Percentiles rank a stretch among this genome's conserved stretches.
These are phyloP conservation scores for Gaeumannomyces sp. DNA, from an alignment of 2,329 filamentous ascomycete genomes.

Conservation along the genomic window DNA sequence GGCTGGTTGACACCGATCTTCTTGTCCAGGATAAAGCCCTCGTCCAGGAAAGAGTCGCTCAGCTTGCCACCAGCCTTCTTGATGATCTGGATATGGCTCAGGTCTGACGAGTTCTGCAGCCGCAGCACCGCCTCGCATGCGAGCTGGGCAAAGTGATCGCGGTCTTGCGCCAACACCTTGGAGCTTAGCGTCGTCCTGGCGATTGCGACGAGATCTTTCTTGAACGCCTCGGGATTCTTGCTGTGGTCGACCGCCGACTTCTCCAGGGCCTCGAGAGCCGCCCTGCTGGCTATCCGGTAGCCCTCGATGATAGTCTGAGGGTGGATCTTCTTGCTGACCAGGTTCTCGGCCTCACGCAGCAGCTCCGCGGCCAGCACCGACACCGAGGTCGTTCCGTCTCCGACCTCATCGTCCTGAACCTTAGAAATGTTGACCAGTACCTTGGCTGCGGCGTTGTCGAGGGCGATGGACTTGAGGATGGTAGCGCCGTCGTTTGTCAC, in stretches of 20 bases:
- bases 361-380: constrained; percentile 92
- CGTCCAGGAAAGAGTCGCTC: constrained; percentile 93
- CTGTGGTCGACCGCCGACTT: constrained; percentile 85
- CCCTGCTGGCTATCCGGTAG: constrained; percentile 91
- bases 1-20: constrained; percentile 98
- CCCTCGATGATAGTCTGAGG: constrained; percentile 99
- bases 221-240: constrained; percentile 74
- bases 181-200: constrained; percentile 94
- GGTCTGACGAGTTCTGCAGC: constrained; percentile 82
- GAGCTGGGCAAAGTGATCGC: constrained; percentile 82
- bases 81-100: constrained; percentile 98
- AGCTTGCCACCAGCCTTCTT: constrained; percentile 99
- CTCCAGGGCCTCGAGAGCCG: constrained; percentile 78
- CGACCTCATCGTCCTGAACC: constrained; percentile 97
- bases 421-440: constrained; percentile 99
- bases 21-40: constrained; percentile 98
- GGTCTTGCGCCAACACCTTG: constrained; percentile 91
- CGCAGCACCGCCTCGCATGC: constrained; percentile 88
- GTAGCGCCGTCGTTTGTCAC: constrained; percentile 98
- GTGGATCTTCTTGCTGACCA: constrained; percentile 97
- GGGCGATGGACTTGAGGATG: constrained; percentile 94
- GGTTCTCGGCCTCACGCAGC: constrained; percentile 90
- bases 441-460: constrained; percentile 97
- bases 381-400: constrained; percentile 97
- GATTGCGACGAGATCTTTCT: constrained; percentile 83